Evolutionary conservation across 163 green algal genomes (phyloP).

Genomic region (Picocystis sp.): DNA sequence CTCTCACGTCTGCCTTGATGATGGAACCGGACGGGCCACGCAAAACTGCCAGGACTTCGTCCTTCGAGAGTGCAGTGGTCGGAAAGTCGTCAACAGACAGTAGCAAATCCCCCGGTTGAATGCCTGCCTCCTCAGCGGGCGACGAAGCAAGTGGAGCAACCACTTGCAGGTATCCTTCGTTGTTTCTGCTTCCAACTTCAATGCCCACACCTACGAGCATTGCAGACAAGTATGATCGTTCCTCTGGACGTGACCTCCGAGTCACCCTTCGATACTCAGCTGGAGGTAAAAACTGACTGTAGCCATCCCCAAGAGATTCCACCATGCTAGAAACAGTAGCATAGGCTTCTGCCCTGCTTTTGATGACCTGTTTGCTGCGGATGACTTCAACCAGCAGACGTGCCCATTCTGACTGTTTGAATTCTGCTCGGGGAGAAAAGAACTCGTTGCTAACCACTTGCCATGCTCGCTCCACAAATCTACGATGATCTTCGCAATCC

Average conservation of each 20-base stretch:
- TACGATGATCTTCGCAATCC: no score
- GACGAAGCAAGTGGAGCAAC: constrained; percentile 27
- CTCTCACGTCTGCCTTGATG: constrained; percentile 13
- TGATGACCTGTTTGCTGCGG: constrained; percentile 17
- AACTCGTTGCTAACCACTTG: constrained; percentile 33
- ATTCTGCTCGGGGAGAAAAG: constrained; percentile 21
- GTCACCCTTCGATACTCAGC: constrained; percentile 25
- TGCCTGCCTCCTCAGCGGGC: constrained; percentile 32
- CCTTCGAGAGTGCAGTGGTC: constrained; percentile 14
- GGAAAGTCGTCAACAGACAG: constrained; percentile 26
- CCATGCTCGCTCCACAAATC: not conserved
- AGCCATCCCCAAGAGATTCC: constrained; percentile 21
- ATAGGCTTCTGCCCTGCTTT: constrained; percentile 18
- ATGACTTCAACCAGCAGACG: constrained; percentile 19
- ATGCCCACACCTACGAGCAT: constrained; percentile 14
- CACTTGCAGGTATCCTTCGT: constrained; percentile 22
- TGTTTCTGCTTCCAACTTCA: no score
- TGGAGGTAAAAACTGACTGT: constrained; percentile 27
- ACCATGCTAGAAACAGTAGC: constrained; percentile 19
- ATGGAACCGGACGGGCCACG: constrained; percentile 24
- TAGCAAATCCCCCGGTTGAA: constrained; percentile 25
- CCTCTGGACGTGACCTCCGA: constrained; percentile 21
- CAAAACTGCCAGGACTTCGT: constrained; percentile 25
- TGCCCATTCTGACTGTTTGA: constrained; percentile 28
- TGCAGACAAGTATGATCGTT: constrained; percentile 32